Percentiles rank a stretch among this genome's conserved stretches.
These are phyloP conservation scores for Phyllosticta citriasiana DNA, from an alignment of 2,329 filamentous ascomycete species.

Conservation along the genomic window DNA sequence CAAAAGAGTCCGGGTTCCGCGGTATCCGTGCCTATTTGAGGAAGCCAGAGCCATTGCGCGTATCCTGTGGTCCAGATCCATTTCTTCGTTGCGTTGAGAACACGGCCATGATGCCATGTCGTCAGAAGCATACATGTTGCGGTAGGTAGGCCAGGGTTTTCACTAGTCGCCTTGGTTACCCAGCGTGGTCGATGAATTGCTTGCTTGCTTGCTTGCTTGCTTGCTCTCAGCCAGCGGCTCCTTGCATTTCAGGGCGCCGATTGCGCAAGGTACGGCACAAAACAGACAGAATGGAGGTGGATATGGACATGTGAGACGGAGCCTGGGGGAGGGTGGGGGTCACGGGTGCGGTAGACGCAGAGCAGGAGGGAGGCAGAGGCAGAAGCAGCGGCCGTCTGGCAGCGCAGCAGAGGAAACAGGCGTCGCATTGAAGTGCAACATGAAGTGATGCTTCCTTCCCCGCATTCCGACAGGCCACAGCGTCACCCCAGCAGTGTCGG, in stretches of 20 bases:
- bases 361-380: not conserved
- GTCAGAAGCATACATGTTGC: not conserved
- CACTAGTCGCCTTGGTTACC: not conserved
- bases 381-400: not conserved
- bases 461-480: constrained; percentile 5
- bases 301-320: too few species aligned
- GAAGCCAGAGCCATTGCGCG: not conserved
- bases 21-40: not conserved
- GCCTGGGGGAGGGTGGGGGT: not conserved
- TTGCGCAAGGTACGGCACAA: not conserved
- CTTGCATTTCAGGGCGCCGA: not conserved
- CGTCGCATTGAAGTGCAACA: not conserved
- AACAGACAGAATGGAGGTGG: not conserved
- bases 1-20: not conserved
- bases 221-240: not conserved
- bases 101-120: not conserved
- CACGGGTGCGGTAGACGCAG: not conserved
- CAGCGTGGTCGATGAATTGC: not conserved
- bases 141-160: not conserved
- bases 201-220: not conserved
- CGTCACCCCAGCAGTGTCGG: constrained; percentile 2
- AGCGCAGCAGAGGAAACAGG: not conserved
- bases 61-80: too few species aligned
- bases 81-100: too few species aligned
- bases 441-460: constrained; percentile 1